phyloP scores from a whole-genome alignment of 306 rosid species.

The Mucuna pruriens region DNA sequence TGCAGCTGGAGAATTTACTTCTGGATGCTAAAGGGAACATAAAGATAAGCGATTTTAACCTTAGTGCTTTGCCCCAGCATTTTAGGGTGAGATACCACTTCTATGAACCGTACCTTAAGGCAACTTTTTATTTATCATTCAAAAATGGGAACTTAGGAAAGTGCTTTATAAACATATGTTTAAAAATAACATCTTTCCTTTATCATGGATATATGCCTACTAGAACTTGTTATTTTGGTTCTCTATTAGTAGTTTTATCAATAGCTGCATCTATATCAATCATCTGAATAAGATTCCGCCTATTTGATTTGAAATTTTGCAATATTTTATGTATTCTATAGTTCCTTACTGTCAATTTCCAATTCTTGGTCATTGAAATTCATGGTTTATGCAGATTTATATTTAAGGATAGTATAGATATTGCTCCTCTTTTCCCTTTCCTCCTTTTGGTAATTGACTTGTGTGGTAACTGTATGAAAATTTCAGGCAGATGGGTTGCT shows the following conservation, averaged over 20 bases:
- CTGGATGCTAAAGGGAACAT: slow-evolving; percentile 72
- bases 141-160: background rate
- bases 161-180: background rate
- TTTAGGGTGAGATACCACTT: slow-evolving; percentile 56
- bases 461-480: slow-evolving; percentile 21
- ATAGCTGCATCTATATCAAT: no score
- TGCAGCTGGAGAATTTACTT: slow-evolving; percentile 90
- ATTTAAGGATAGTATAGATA: background rate
- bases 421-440: background rate
- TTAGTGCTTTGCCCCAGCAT: slow-evolving; percentile 87
- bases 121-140: background rate
- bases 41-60: slow-evolving; percentile 89
- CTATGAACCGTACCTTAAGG: background rate
- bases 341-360: background rate
- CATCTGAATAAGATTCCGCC: no score
- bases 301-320: no score
- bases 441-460: background rate
- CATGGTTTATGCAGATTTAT: background rate
- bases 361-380: background rate
- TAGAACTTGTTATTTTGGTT: background rate
- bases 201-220: background rate
- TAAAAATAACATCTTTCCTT: background rate
- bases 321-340: background rate
- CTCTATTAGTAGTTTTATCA: no score
- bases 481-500: slow-evolving; percentile 82